Conservation (phyloP, 169 alveolate genomes). For the Toxoplasma gondii region DNA sequence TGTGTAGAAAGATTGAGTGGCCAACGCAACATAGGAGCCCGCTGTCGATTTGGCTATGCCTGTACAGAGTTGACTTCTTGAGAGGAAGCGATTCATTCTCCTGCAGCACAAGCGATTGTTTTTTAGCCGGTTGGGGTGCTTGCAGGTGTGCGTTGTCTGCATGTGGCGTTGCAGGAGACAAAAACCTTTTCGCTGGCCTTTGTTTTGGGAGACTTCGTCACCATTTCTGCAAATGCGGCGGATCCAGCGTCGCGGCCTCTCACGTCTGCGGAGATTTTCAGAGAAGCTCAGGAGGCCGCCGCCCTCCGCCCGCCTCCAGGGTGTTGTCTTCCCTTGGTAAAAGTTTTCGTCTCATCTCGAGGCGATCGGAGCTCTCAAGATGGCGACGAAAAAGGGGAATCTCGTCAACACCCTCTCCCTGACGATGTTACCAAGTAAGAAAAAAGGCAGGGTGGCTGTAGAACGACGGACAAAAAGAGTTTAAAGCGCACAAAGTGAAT, state of each 20-base stretch:
- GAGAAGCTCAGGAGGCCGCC: background rate
- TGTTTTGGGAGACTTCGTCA: conserved; percentile 48
- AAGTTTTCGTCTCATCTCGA: background rate
- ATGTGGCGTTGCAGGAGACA: background rate
- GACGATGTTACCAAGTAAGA: background rate
- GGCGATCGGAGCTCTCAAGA: background rate
- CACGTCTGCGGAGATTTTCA: background rate
- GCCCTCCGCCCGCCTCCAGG: background rate
- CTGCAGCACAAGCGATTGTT: too few relatives aligned
- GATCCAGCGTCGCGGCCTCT: background rate
- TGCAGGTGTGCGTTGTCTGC: background rate
- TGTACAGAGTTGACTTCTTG: too few relatives aligned
- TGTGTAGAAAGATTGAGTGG: too few relatives aligned
- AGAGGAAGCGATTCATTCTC: too few relatives aligned
- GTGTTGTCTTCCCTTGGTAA: background rate
- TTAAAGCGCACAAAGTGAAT: too few relatives aligned
- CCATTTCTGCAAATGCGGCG: conserved; percentile 13
- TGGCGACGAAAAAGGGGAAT: background rate
- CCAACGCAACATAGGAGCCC: too few relatives aligned
- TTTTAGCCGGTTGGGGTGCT: too few relatives aligned
- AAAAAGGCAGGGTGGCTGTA: background rate
- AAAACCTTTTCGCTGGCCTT: background rate
- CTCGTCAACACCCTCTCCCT: background rate
- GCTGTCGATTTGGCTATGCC: too few relatives aligned
- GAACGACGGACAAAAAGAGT: too few relatives aligned